A percentile compares a stretch with the other conserved stretches of the same genome.
Conservation (phyloP, 1,284 basidiomycete species). For the Marasmius oreades region DNA sequence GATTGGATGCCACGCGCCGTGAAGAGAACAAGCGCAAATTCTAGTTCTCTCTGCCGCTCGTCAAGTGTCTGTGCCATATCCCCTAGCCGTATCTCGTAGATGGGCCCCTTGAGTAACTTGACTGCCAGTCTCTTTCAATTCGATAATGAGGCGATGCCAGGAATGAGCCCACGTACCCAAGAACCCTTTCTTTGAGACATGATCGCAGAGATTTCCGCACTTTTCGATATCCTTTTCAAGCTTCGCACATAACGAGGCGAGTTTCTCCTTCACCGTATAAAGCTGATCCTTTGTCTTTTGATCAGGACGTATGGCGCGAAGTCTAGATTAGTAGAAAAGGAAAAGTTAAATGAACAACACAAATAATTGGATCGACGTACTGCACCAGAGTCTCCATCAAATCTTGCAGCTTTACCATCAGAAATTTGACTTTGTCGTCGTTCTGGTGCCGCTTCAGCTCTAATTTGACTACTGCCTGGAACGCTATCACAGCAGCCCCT, state of each 20-base stretch:
- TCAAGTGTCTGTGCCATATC: constrained; percentile 13
- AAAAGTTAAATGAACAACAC: background rate
- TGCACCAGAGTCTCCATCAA: constrained; percentile 25
- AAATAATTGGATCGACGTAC: constrained; percentile 11
- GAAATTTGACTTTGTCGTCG: constrained; percentile 24
- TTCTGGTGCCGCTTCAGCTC: constrained; percentile 27
- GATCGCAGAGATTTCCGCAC: constrained; percentile 22
- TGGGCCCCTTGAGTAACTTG: constrained; percentile 18
- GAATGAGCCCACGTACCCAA: constrained; percentile 17
- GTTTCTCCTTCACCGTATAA: constrained; percentile 14
- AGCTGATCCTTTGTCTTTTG: constrained; percentile 8
- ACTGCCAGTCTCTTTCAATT: constrained; percentile 7
- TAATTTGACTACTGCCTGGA: constrained; percentile 27
- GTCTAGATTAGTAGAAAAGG: constrained; percentile 6
- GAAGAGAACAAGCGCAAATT: constrained; percentile 15
- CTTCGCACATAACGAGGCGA: constrained; percentile 14
- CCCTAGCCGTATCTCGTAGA: constrained; percentile 17
- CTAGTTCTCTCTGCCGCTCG: constrained; percentile 15
- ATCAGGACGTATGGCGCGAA: constrained; percentile 11
- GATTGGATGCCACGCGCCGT: constrained; percentile 12
- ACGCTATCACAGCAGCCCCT: constrained; percentile 25
- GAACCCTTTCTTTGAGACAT: constrained; percentile 21
- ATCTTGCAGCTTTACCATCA: constrained; percentile 25
- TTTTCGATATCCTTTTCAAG: constrained; percentile 19
- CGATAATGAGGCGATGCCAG: background rate